Evolutionary conservation across 2,329 filamentous ascomycete species (phyloP), one percentile per base, ranked within the genome.

Genomic region (Xylariaceae sp.): DNA sequence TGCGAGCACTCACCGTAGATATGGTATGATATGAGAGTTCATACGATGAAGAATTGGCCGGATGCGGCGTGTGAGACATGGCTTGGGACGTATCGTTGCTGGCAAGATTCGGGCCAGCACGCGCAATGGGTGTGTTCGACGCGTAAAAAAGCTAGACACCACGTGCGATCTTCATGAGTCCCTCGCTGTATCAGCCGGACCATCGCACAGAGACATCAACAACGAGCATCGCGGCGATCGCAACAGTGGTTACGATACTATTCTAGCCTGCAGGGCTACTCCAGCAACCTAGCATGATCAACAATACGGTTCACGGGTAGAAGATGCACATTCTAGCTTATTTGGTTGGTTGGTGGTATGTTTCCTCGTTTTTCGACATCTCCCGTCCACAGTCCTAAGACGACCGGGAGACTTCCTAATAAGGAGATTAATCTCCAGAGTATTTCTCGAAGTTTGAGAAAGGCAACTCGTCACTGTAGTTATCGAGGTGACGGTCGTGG

Each of bases 401-500:
- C 63, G 60, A 64, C 62, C 71, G 73, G 64, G 62, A 78, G 71
- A 78, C 74, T 81, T 80, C 77, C 76, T 80, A 79, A 77, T 73
- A 74, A 74, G 76, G 76, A 59, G 65, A 64, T 74, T 68, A 49
- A 62, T 80, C 74, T 80, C 67, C 75, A 76, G 74, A 78, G 71
- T 65, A 57, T 62, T 71, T 71, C 71, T 68, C 68, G 49, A 18
- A 39, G 43, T 26, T n/a, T 48, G 65, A 65, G 67, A 72, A 74
- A 73, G 76, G 76, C 76, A 80, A 80, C 76, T 60, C 74, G 65
- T 74, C 76, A 79, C 76, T 75, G 76, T 80, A 61, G 57, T 53
- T 41, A 44, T 61, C 72, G 69, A 66, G 69, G 69, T 79, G 76
- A 74, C 66, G 75, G 76, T 80, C 76, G 76, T 80, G 76, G 76